Conservation (phyloP, 139 green algal genomes). For the Ettlia oleoabundans region DNA sequence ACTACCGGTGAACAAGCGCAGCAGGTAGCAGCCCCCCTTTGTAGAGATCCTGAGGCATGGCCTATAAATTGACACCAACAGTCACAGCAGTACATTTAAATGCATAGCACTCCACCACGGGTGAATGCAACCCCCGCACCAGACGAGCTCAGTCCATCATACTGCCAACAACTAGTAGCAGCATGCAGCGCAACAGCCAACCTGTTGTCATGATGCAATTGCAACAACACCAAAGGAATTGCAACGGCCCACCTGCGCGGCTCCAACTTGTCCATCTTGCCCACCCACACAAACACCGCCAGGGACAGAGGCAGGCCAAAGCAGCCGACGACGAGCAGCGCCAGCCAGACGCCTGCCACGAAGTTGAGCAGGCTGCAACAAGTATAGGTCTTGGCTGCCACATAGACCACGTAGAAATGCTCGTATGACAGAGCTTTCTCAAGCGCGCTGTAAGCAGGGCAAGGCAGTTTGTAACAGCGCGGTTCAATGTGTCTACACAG, state of each 20-base stretch:
- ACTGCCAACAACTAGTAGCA: background rate
- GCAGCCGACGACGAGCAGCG: conserved; percentile 15
- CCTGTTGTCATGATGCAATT: too few species aligned
- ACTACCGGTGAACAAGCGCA: too few species aligned
- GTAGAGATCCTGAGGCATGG: too few species aligned
- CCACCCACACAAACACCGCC: conserved; percentile 5
- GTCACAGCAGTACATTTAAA: too few species aligned
- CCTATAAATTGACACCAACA: too few species aligned
- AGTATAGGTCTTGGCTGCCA: background rate
- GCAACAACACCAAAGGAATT: background rate
- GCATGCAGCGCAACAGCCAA: background rate
- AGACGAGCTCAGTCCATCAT: too few species aligned
- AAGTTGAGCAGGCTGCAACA: conserved; percentile 27
- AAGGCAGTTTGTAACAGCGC: background rate
- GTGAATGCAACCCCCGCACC: too few species aligned
- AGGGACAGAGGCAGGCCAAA: conserved; percentile 1
- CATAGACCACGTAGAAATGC: background rate
- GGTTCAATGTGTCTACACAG: too few species aligned
- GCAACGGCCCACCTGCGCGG: background rate
- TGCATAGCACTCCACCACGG: too few species aligned
- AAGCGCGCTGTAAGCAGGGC: background rate
- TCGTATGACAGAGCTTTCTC: conserved; percentile 6
- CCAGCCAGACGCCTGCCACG: conserved; percentile 16
- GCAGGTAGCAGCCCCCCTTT: too few species aligned
- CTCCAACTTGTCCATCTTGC: conserved; percentile 1